Conservation (phyloP, 2,329 filamentous ascomycete genomes). For the Lasiodiplodia citricola region DNA sequence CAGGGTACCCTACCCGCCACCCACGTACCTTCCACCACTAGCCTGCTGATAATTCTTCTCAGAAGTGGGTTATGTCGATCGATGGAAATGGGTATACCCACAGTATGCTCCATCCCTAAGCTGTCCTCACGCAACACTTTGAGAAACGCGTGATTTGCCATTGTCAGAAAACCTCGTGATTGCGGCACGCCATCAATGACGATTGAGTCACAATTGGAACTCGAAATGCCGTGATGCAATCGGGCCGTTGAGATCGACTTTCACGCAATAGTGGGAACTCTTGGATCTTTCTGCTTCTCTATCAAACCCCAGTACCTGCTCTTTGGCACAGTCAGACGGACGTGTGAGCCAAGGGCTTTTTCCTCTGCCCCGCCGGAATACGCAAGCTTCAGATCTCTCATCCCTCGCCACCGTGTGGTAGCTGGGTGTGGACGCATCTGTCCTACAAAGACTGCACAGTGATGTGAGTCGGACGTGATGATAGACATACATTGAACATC, state of each 20-base stretch:
- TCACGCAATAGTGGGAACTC: background rate
- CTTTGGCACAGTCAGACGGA: slow-evolving; percentile 1
- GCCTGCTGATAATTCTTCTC: background rate
- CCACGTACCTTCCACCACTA: background rate
- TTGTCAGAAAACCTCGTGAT: background rate
- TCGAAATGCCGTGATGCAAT: background rate
- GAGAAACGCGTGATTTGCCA: background rate
- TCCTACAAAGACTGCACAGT: background rate
- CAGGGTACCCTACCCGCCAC: background rate
- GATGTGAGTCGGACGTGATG: background rate
- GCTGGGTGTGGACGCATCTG: background rate
- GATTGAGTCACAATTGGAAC: background rate
- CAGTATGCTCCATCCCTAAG: background rate
- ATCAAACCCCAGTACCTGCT: background rate
- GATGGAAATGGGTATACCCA: background rate
- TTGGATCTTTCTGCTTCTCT: background rate
- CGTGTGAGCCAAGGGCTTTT: background rate
- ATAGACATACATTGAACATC: background rate
- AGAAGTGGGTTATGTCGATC: background rate
- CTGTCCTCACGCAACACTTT: background rate
- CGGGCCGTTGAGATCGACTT: background rate
- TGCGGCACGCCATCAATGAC: background rate
- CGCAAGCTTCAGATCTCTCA: background rate
- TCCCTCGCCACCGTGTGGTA: background rate
- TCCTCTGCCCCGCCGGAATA: background rate